phyloP scores from a whole-genome alignment of 148 eudicot genomes.

The Rhododendron ferrugineum region DNA sequence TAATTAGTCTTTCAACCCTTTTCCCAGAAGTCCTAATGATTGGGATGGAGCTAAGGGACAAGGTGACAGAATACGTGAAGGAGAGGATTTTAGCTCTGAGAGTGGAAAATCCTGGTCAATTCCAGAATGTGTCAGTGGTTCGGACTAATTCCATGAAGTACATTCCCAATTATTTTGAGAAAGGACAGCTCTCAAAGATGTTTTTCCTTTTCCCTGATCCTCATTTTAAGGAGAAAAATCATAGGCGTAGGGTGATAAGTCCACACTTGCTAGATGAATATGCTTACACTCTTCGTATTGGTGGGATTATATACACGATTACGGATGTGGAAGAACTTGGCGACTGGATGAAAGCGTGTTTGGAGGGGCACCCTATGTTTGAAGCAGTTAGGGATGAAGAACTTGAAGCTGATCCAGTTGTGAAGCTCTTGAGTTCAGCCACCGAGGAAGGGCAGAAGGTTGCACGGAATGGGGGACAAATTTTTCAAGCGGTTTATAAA shows the following conservation, averaged over 20 bases:
- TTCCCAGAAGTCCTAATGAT: conserved; percentile 83
- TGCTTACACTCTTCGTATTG: conserved; percentile 74
- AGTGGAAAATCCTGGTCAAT: conserved; percentile 59
- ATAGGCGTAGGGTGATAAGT: conserved; percentile 79
- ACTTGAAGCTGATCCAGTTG: conserved; percentile 72
- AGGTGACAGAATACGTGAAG: conserved; percentile 82
- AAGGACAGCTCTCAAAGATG: conserved; percentile 82
- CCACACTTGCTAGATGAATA: conserved; percentile 80
- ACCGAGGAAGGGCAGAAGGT: conserved; percentile 94
- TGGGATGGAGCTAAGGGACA: conserved; percentile 96
- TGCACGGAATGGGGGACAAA: conserved; percentile 75
- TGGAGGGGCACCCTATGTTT: conserved; percentile 78
- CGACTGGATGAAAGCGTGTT: conserved; percentile 83
- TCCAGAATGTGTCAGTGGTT: conserved; percentile 76
- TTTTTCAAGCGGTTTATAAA: conserved; percentile 67
- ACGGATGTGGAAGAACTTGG: conserved; percentile 97
- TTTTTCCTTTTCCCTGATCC: conserved; percentile 96
- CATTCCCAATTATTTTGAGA: conserved; percentile 84
- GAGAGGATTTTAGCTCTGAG: conserved; percentile 73
- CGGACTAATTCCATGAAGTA: conserved; percentile 97
- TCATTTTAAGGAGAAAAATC: conserved; percentile 94
- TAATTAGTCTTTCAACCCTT: conserved; percentile 67
- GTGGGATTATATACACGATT: conserved; percentile 82
- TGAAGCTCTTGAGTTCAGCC: conserved; percentile 61
- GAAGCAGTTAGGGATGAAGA: conserved; percentile 55